Conservation (phyloP, 441 rosid species). For the Corymbia calophylla region DNA sequence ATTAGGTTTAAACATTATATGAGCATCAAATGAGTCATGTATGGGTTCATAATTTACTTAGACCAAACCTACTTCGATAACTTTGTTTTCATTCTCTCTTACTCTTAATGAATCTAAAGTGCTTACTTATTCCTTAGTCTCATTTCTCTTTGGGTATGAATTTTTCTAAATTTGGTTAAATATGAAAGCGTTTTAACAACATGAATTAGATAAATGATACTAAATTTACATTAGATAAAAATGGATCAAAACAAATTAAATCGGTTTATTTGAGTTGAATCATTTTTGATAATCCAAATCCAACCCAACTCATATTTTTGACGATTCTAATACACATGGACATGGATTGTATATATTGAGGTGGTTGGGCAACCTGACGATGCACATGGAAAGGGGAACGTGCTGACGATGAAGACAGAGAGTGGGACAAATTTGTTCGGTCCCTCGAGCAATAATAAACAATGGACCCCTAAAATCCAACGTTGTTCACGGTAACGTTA, state of each 20-base stretch:
- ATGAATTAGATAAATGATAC: neutral
- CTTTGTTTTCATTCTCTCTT: neutral
- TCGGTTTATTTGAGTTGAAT: rapidly evolving
- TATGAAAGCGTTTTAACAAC: no score
- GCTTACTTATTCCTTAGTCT: neutral
- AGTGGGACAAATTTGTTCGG: neutral
- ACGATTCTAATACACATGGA: neutral
- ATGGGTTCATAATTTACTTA: neutral
- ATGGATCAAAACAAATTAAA: neutral
- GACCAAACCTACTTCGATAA: rapidly evolving
- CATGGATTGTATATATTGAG: neutral
- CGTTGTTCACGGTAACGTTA: neutral
- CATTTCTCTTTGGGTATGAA: no score
- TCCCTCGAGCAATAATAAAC: neutral
- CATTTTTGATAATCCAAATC: no score
- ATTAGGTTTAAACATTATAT: no score
- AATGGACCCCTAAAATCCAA: neutral
- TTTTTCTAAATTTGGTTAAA: no score
- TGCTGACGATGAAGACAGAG: neutral
- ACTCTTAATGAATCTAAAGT: neutral
- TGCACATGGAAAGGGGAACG: neutral
- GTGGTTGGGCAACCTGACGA: rapidly evolving
- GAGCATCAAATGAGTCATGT: no score
- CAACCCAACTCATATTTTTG: rapidly evolving
- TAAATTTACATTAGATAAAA: no score